These are phyloP conservation scores for Oidium heveae DNA, from an alignment of 2,329 filamentous ascomycete genomes.

Conservation along the genomic window DNA sequence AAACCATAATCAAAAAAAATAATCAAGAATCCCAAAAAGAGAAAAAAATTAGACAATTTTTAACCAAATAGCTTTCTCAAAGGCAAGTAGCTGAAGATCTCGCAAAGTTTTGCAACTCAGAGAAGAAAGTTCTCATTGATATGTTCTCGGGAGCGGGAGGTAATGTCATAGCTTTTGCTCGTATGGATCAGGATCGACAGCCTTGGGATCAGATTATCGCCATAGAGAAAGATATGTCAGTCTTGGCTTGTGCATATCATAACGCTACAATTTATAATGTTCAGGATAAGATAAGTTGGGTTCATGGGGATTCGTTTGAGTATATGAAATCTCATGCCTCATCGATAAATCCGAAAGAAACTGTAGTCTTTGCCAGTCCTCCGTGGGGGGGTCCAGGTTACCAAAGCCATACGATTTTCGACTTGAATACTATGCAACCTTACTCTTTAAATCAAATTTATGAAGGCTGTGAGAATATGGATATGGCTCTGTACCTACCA, in stretches of 20 bases:
- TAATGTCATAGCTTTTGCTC: conserved; percentile 85
- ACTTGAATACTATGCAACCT: conserved; percentile 67
- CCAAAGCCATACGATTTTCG: conserved; percentile 43
- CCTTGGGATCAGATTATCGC: conserved; percentile 61
- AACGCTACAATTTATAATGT: conserved; percentile 77
- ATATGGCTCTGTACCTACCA: conserved; percentile 57
- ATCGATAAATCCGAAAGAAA: conserved; percentile 8
- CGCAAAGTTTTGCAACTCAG: conserved; percentile 16
- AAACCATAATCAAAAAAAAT: too few relatives aligned
- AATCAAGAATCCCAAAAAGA: neutral
- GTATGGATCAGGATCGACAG: conserved; percentile 20
- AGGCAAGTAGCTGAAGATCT: conserved; percentile 58
- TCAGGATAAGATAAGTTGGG: conserved; percentile 53
- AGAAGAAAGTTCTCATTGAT: conserved; percentile 37
- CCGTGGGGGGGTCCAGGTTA: conserved; percentile 52
- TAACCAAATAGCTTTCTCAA: conserved; percentile 1
- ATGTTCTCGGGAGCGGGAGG: conserved; percentile 80
- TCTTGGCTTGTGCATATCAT: conserved; percentile 71
- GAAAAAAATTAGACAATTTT: neutral
- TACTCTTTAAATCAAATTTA: conserved; percentile 46
- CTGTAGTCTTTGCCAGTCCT: conserved; percentile 43
- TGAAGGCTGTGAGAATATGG: conserved; percentile 30
- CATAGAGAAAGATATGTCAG: conserved; percentile 60
- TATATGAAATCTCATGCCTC: conserved; percentile 7
- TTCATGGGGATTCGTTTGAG: conserved; percentile 61